Base-by-base conservation (phyloP, 2,329 filamentous ascomycete genomes). In the Colletotrichum lentis region DNA sequence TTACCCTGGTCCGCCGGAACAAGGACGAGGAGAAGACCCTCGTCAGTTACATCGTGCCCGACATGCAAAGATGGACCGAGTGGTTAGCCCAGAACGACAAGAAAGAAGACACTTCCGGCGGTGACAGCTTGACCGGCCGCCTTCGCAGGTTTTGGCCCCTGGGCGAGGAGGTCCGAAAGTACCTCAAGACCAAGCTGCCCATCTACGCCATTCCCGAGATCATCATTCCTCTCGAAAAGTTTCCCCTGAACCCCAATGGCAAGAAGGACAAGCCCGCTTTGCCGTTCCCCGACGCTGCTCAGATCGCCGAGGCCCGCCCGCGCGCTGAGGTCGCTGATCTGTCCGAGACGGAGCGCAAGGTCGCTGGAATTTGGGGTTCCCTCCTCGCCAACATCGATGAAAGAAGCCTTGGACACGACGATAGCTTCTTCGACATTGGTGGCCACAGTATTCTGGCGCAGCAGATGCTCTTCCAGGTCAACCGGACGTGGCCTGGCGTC, bases 1-100 rank as follows among this genome's bases (percentile, higher is more conserved):
- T 50, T 31, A 98, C 95, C 0, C 81, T 98, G 3, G 88, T 98
- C 4, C 88, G 93, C 77, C 88, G 93, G 79, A 90, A 97, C 79
- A 90, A 90, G 73, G 88, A 94, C 76, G 93, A 97, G 77, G 95
- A 97, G 77, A 91, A 89, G 18, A 95, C 87, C 0, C 83, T 98
- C 22, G 92, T 97, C 73, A 97, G 90, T 77, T 97, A 97, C 78
- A 88, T 97, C 69, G 94, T 97, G 3, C 93, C 94, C 11, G 91
- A 60, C 44, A 60, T 53, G 39, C 43, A 67, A 27, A 52, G 39
- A 53, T 67, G 64, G 64, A 11, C 44, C 46, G 50, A 64, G 20
- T 64, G 65, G 65, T 18, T 68, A 22, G 80, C 82, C 59, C 81
- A 85, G 70, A 80, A 82, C 14, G 76, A 85, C 2, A 81, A 87